Evolutionary conservation across 352 stramenopile genomes (phyloP).

Genomic region (Elongisporangium undulatum): DNA sequence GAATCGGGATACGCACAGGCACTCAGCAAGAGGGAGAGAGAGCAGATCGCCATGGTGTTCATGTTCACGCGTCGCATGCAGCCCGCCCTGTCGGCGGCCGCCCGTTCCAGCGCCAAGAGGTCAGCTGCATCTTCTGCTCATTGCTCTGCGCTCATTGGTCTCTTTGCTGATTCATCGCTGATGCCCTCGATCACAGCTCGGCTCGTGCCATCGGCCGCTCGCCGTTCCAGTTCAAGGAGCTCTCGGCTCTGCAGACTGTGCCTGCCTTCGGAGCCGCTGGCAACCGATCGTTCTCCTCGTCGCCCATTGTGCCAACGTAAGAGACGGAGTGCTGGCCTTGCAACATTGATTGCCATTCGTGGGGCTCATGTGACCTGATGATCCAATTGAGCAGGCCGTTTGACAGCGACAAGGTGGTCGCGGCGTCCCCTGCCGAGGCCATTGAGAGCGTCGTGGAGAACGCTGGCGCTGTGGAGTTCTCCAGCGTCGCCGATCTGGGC

Average conservation of each 20-base stretch:
- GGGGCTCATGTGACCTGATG: conserved; percentile 2
- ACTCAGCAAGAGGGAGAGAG: not conserved
- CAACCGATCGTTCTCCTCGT: conserved; percentile 61
- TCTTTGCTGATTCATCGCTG: not conserved
- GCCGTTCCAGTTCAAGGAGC: conserved; percentile 32
- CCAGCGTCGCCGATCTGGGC: conserved; percentile 55
- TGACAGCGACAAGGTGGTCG: conserved; percentile 38
- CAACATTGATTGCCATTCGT: not conserved
- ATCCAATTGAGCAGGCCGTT: not conserved
- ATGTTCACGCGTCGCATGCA: conserved; percentile 62
- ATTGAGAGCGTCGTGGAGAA: conserved; percentile 40
- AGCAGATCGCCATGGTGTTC: conserved; percentile 33
- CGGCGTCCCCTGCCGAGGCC: conserved; percentile 35
- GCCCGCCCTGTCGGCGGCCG: conserved; percentile 29
- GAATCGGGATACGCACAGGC: not conserved
- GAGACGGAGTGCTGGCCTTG: not conserved
- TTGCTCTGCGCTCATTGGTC: not conserved
- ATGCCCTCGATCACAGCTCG: conserved; percentile 10
- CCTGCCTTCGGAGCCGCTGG: conserved; percentile 36
- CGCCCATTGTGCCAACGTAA: conserved; percentile 34
- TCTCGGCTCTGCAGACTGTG: conserved; percentile 45
- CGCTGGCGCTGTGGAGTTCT: conserved; percentile 24
- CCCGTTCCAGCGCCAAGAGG: conserved; percentile 19
- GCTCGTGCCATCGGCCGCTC: conserved; percentile 20
- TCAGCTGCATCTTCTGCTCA: conserved; percentile 4